Conservation (phyloP, 2,329 filamentous ascomycete species). For the Fusarium sp. region DNA sequence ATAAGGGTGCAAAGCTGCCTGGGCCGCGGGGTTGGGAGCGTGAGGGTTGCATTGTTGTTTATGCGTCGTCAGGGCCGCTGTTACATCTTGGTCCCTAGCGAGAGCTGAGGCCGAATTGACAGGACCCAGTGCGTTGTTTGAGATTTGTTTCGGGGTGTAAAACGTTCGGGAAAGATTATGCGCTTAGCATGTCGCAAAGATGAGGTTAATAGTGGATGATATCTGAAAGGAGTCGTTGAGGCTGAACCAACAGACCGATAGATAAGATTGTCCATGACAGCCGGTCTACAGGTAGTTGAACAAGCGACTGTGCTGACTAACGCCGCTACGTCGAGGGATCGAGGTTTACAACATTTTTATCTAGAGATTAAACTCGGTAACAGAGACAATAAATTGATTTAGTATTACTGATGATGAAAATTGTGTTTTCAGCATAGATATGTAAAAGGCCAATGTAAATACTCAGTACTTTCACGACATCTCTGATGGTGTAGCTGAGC, state of each 20-base stretch:
- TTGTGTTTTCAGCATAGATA: neutral
- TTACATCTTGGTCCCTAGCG: slow-evolving; percentile 58
- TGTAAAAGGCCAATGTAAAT: neutral
- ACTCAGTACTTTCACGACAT: neutral
- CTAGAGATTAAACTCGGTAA: neutral
- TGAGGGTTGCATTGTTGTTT: slow-evolving; percentile 62
- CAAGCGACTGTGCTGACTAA: slow-evolving; percentile 27
- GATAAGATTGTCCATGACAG: neutral
- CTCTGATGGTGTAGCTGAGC: neutral
- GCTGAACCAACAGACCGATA: slow-evolving; percentile 12
- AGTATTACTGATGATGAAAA: neutral
- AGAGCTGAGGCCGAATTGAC: slow-evolving; percentile 12
- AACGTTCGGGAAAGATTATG: neutral
- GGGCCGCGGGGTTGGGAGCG: slow-evolving; percentile 62
- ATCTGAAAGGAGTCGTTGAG: slow-evolving; percentile 14
- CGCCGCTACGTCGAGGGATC: neutral
- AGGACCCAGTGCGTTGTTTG: slow-evolving; percentile 4
- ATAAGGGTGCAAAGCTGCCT: slow-evolving; percentile 68
- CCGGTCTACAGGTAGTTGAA: slow-evolving; percentile 3
- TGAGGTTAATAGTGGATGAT: neutral
- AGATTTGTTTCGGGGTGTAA: slow-evolving; percentile 6
- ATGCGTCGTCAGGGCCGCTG: slow-evolving; percentile 47
- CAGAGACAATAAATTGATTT: neutral
- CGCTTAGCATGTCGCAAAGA: neutral
- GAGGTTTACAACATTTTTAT: neutral